Percentiles rank a stretch among this genome's conserved stretches.
phyloP scores from a whole-genome alignment of 768 basidiomycete genomes.

The Auriscalpium microsporum region DNA sequence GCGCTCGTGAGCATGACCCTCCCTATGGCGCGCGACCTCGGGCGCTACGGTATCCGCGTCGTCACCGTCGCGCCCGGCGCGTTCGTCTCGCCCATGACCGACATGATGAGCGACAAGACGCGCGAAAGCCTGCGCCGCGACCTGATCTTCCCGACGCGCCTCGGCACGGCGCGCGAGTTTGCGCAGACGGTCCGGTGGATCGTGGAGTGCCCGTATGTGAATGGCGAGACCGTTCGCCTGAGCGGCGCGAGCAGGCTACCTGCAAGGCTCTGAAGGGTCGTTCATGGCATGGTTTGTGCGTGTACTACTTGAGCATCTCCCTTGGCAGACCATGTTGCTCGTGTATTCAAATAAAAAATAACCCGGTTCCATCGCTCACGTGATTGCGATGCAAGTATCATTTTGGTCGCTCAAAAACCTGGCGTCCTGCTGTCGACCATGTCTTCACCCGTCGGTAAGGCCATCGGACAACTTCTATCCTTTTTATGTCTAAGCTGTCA shows the following conservation, averaged over 20 bases:
- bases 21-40: constrained; percentile 53
- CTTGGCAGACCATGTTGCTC: too few relatives aligned
- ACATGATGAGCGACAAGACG: constrained; percentile 20
- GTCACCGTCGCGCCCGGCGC: constrained; percentile 49
- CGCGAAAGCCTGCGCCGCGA: constrained; percentile 12
- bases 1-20: constrained; percentile 49
- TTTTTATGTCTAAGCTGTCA: background rate
- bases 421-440: constrained; percentile 10
- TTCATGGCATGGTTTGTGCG: too few relatives aligned
- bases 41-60: constrained; percentile 43
- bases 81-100: constrained; percentile 37
- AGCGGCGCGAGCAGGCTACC: constrained; percentile 19
- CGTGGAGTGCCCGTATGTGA: constrained; percentile 26
- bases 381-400: too few relatives aligned
- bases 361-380: too few relatives aligned
- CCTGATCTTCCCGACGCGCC: constrained; percentile 28
- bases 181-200: constrained; percentile 23
- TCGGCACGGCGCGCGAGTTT: constrained; percentile 25
- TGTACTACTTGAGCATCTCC: too few relatives aligned
- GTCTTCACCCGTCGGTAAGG: constrained; percentile 27
- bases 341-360: too few relatives aligned
- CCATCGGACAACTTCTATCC: background rate
- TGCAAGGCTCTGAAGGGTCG: constrained; percentile 11
- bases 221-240: constrained; percentile 23
- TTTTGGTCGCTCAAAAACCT: too few relatives aligned